phyloP scores from a whole-genome alignment of 306 rosid genomes.

The Pyrus communis region DNA sequence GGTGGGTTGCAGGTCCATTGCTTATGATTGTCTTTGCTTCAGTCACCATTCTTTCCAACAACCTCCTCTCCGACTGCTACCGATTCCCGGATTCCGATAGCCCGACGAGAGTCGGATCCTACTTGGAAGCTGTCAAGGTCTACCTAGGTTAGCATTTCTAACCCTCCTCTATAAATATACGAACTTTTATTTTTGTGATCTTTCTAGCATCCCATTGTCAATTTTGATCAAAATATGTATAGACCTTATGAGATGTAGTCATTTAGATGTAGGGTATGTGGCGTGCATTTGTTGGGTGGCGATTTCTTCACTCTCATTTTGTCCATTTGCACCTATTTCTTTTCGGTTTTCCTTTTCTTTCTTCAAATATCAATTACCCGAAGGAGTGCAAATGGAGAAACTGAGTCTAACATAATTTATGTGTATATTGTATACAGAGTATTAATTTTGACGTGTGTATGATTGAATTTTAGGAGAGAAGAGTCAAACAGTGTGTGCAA shows the following conservation, averaged over 20 bases:
- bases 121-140: constrained; percentile 38
- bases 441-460: background rate
- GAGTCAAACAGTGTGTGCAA: constrained; percentile 7
- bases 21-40: constrained; percentile 37
- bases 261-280: background rate
- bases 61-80: constrained; percentile 49
- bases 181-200: background rate
- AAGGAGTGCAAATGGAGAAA: background rate
- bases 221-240: background rate
- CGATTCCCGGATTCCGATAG: constrained; percentile 45
- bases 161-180: too few species aligned
- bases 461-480: constrained; percentile 17
- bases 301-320: too few species aligned
- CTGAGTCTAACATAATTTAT: background rate
- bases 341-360: background rate
- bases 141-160: constrained; percentile 21
- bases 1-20: constrained; percentile 68
- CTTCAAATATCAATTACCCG: background rate
- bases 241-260: background rate
- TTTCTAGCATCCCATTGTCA: background rate
- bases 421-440: background rate
- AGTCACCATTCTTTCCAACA: constrained; percentile 32
- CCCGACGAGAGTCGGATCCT: constrained; percentile 19
- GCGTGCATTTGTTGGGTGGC: background rate
- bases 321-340: too few species aligned